A percentile compares a stretch with the other conserved stretches of the same genome.
These are phyloP conservation scores for Acacia melanoxylon DNA, from an alignment of 306 rosid genomes.

Conservation along the genomic window DNA sequence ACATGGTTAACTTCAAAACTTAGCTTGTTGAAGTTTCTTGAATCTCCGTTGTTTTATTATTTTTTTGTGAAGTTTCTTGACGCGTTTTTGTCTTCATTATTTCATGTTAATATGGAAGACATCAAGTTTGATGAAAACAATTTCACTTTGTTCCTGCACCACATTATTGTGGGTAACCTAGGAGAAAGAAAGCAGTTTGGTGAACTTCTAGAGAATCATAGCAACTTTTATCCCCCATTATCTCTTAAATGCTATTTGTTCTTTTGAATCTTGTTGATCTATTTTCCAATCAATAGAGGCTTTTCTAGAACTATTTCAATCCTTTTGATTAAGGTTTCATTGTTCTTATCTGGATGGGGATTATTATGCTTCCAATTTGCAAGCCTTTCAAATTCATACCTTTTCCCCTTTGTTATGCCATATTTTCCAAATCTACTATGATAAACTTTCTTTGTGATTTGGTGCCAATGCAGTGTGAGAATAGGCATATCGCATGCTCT, in stretches of 20 bases:
- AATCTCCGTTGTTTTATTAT: not conserved
- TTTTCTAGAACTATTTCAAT: not conserved
- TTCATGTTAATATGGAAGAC: not conserved
- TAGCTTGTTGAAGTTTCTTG: not conserved
- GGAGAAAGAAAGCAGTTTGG: not conserved
- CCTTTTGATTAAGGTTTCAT: not conserved
- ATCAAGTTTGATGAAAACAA: not conserved
- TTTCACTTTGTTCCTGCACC: not conserved
- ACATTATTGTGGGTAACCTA: not conserved
- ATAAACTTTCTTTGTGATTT: constrained; percentile 21
- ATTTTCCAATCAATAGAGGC: not conserved
- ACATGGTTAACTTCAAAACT: not conserved
- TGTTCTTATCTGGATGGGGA: not conserved
- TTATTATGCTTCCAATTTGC: not conserved
- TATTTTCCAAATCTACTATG: not conserved
- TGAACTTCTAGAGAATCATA: not conserved
- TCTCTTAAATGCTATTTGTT: not conserved
- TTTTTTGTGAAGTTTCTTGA: not conserved
- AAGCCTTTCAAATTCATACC: not conserved
- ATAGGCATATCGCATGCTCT: constrained; percentile 85
- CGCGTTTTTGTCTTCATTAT: not conserved
- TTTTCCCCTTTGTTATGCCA: not conserved
- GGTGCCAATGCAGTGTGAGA: constrained; percentile 72
- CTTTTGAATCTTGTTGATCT: not conserved
- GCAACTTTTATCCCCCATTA: not conserved